Base-by-base conservation (phyloP, 768 basidiomycete species). In the Cystobasidium ongulense region DNA sequence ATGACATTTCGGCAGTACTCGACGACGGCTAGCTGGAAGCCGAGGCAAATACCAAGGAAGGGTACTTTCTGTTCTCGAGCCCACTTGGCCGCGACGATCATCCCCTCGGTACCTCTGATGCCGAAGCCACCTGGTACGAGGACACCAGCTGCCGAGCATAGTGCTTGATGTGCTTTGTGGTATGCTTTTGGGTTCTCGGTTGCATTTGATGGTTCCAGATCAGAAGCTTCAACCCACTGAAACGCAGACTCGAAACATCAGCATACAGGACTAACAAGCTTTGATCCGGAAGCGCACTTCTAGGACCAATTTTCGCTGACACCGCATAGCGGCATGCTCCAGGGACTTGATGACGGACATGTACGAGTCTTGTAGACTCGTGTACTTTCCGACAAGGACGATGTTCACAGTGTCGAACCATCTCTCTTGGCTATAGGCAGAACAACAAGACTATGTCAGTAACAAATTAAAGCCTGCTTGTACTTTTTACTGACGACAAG, bases 101-200 rank as follows among this genome's bases (percentile, higher is more conserved):
- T 97, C 46, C 95, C 95, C 82, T 96, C 94, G 0, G 90, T 92
- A 25, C 95, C 95, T 43, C 95, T 90, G 11, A 84, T 82, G 23
- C 95, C 95, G 80, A 99, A 99, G 13, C 95, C 95, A 63, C 95
- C 96, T 0, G 95, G 95, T 17, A 99, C 92, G 68, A 98, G 90
- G 79, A 99, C 92, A 74, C 95, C 96, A 21, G 39, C 86, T 27
- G 96, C 91, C 63, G 90, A 88, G 73, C 97, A 96, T 52, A 99
- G 85, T 1, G 89, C 87, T 71, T 90, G 84, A 92, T 94, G 97
- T 1, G 95, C 93, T 77, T 97, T 93, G 78, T 99, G 94, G 81
- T 95, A 98, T 79, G 86, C 87, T 25, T 88, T 90, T 21, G 95
- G 92, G 78, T 87, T 86, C 17, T 85, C 83, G n/a, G 87, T 85